These are phyloP conservation scores for Globisporangium rhizosaccharum DNA, from an alignment of 352 stramenopile species.

Conservation along the genomic window DNA sequence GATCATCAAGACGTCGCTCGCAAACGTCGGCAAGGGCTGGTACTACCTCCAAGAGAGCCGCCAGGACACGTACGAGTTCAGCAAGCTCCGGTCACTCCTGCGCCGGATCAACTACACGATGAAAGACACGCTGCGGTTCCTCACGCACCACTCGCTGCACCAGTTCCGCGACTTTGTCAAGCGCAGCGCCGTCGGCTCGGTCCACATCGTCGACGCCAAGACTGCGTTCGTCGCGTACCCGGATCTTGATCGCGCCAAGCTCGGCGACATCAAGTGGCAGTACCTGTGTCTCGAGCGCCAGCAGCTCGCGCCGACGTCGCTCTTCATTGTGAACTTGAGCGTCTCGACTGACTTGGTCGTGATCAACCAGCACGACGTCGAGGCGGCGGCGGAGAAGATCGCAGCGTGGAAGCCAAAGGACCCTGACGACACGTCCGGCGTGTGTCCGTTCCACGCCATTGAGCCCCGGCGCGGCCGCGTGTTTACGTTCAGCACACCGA, in stretches of 20 bases:
- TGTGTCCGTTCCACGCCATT: slow-evolving; percentile 42
- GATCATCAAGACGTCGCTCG: slow-evolving; percentile 67
- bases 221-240: slow-evolving; percentile 60
- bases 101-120: slow-evolving; percentile 76
- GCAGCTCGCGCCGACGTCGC: slow-evolving; percentile 40
- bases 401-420: slow-evolving; percentile 61
- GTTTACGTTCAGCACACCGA: slow-evolving; percentile 69
- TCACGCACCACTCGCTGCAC: slow-evolving; percentile 68
- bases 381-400: slow-evolving; percentile 39
- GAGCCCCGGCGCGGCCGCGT: slow-evolving; percentile 40
- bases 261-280: slow-evolving; percentile 77
- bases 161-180: slow-evolving; percentile 71
- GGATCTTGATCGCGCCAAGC: slow-evolving; percentile 50
- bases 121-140: slow-evolving; percentile 75
- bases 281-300: slow-evolving; percentile 73
- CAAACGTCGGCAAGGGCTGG: slow-evolving; percentile 79
- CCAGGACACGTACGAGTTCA: slow-evolving; percentile 87
- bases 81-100: slow-evolving; percentile 71
- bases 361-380: slow-evolving; percentile 77
- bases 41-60: slow-evolving; percentile 81
- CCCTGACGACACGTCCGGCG: slow-evolving; percentile 56
- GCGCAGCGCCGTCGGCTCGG: slow-evolving; percentile 37
- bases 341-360: slow-evolving; percentile 62
- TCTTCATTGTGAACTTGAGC: slow-evolving; percentile 73
- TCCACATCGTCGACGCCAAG: slow-evolving; percentile 74